A percentile compares a stretch with the other conserved stretches of the same genome.
These are phyloP conservation scores for Hyparrhenia diplandra DNA, from an alignment of 176 grass and related monocot species.

Conservation along the genomic window DNA sequence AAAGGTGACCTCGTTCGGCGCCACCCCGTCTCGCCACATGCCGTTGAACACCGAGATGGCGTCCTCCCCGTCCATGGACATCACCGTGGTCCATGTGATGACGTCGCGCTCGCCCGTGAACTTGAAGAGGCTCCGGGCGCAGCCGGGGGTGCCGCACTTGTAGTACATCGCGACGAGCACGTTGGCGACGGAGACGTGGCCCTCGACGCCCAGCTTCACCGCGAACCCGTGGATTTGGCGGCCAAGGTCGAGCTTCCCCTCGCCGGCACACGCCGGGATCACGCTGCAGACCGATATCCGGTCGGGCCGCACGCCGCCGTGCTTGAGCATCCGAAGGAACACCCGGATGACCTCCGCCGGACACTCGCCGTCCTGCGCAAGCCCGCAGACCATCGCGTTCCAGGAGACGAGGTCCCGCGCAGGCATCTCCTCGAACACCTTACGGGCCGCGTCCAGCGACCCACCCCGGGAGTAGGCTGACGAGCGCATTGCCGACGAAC, in stretches of 20 bases:
- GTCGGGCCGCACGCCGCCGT: constrained; percentile 41
- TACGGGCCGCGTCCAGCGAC: constrained; percentile 34
- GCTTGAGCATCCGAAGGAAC: constrained; percentile 60
- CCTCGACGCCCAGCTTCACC: constrained; percentile 53
- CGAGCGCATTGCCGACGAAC: constrained; percentile 64
- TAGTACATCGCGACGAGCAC: constrained; percentile 90
- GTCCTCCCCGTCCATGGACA: constrained; percentile 67
- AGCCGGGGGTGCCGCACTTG: constrained; percentile 34
- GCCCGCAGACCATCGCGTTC: constrained; percentile 72
- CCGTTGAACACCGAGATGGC: constrained; percentile 43
- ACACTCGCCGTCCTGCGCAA: constrained; percentile 53
- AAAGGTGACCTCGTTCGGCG: constrained; percentile 86
- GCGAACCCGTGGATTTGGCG: constrained; percentile 65
- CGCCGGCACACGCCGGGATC: constrained; percentile 43
- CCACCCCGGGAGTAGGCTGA: constrained; percentile 60
- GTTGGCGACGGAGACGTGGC: constrained; percentile 49
- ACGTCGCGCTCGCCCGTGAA: constrained; percentile 56
- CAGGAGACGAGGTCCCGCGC: constrained; percentile 61
- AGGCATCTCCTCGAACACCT: constrained; percentile 67
- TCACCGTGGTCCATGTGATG: constrained; percentile 77
- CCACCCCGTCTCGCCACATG: constrained; percentile 55
- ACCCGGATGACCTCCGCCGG: constrained; percentile 38
- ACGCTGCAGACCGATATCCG: constrained; percentile 72
- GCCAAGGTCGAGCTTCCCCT: constrained; percentile 41
- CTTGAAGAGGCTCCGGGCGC: constrained; percentile 43